A percentile compares a stretch with the other conserved stretches of the same genome.
Evolutionary conservation across 352 stramenopile species (phyloP).

Genomic region (Saprolegnia diclina): DNA sequence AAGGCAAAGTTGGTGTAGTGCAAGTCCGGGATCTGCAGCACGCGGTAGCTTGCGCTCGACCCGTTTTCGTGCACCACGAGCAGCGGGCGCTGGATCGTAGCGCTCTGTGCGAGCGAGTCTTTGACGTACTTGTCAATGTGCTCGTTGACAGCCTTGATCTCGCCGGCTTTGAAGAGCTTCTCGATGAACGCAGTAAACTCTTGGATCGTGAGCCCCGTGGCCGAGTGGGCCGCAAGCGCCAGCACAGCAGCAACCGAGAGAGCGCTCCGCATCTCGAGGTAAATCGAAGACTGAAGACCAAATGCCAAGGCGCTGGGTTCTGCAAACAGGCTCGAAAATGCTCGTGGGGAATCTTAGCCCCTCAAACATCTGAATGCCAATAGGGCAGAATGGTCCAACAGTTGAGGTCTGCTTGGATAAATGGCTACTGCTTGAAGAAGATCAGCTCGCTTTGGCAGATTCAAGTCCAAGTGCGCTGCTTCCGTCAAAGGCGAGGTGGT

Average conservation of each 20-base stretch:
- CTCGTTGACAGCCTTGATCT: neutral
- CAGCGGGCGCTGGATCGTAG: neutral
- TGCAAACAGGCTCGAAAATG: too few species aligned
- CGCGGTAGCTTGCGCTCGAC: neutral
- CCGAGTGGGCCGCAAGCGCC: neutral
- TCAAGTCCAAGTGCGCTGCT: too few species aligned
- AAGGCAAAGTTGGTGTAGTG: slow-evolving; percentile 9
- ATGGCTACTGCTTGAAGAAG: too few species aligned
- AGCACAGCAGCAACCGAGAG: neutral
- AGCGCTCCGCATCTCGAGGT: neutral
- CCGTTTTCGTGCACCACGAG: neutral
- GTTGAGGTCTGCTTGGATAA: too few species aligned
- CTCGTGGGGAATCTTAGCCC: too few species aligned
- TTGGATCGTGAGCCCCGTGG: neutral
- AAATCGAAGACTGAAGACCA: neutral
- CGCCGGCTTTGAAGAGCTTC: neutral
- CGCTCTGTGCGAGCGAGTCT: neutral
- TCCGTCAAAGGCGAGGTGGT: too few species aligned
- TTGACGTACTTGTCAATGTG: slow-evolving; percentile 2
- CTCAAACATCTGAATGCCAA: too few species aligned
- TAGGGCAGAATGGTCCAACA: too few species aligned
- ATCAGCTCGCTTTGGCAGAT: too few species aligned
- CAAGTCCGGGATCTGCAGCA: slow-evolving; percentile 10
- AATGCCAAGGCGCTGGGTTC: neutral
- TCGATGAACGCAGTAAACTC: neutral